Percentiles rank a stretch among this genome's conserved stretches.
These are phyloP conservation scores for Madurella fahalii DNA, from an alignment of 2,329 filamentous ascomycete species.

Conservation along the genomic window DNA sequence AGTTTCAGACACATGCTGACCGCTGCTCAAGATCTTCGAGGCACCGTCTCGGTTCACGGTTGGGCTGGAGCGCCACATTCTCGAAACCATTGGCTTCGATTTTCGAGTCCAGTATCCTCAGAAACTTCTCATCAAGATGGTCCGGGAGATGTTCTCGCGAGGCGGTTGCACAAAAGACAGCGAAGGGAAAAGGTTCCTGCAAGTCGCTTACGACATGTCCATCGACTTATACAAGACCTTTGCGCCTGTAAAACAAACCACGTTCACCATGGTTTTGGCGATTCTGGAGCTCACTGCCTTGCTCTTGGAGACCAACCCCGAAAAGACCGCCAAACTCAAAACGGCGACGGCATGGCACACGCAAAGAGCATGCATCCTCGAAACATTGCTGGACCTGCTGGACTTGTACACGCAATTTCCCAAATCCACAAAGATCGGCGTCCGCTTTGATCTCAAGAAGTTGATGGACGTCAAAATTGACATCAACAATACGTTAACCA, in stretches of 20 bases:
- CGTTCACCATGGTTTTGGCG: conserved; percentile 78
- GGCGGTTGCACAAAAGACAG: conserved; percentile 24
- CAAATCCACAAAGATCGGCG: conserved; percentile 68
- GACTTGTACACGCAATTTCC: conserved; percentile 89
- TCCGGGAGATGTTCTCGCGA: conserved; percentile 51
- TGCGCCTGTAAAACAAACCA: conserved; percentile 83
- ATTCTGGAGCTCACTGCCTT: conserved; percentile 76
- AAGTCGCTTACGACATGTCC: conserved; percentile 73
- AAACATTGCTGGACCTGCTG: conserved; percentile 84
- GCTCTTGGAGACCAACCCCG: conserved; percentile 55
- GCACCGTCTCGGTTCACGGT: conserved; percentile 74
- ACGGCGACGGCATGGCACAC: conserved; percentile 45
- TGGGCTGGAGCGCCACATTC: conserved; percentile 84
- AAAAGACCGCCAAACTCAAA: conserved; percentile 47
- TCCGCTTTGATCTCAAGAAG: conserved; percentile 65
- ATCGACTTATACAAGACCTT: conserved; percentile 92
- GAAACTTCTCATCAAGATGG: conserved; percentile 76
- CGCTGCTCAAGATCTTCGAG: conserved; percentile 65
- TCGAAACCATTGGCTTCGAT: conserved; percentile 90
- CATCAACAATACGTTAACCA: conserved; percentile 76
- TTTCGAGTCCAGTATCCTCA: conserved; percentile 88
- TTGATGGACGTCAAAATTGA: conserved; percentile 85
- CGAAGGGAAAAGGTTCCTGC: conserved; percentile 55
- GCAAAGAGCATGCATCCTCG: conserved; percentile 50
- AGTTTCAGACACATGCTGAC: not conserved